Evolutionary conservation across 352 stramenopile species (phyloP).

Genomic region (Phytopythium sindhum): DNA sequence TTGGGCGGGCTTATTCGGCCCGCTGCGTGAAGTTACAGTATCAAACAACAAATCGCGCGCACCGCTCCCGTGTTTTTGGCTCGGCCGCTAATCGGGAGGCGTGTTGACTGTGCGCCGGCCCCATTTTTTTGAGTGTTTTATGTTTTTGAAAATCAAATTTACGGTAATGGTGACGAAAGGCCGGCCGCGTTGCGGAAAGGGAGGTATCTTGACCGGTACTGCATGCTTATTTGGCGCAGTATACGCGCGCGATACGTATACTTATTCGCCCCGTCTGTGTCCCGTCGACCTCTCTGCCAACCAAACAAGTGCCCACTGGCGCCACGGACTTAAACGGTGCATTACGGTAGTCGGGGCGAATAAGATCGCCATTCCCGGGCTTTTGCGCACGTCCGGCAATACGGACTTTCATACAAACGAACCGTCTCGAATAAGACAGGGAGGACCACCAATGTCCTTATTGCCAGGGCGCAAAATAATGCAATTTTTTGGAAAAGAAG

Average conservation of each 20-base stretch:
- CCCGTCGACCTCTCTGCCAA: not conserved
- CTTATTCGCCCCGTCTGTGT: slow-evolving; percentile 1
- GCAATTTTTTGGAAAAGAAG: not conserved
- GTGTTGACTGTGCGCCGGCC: too few relatives aligned
- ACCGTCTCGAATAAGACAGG: not conserved
- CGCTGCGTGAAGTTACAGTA: not conserved
- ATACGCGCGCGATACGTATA: not conserved
- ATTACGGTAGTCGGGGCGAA: not conserved
- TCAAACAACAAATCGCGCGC: not conserved
- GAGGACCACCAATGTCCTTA: not conserved
- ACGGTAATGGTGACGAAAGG: too few relatives aligned
- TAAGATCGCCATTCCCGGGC: not conserved
- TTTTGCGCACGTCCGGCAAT: not conserved
- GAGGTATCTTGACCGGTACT: not conserved
- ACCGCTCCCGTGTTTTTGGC: not conserved
- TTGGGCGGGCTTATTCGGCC: not conserved
- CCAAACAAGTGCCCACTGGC: slow-evolving; percentile 1
- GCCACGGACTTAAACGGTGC: not conserved
- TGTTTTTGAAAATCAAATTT: slow-evolving; percentile 7
- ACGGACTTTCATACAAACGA: not conserved
- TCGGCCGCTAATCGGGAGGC: too few relatives aligned
- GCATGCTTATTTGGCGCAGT: too few relatives aligned
- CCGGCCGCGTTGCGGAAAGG: too few relatives aligned
- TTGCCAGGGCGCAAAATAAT: not conserved
- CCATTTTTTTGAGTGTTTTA: not conserved